Evolutionary conservation across 306 rosid genomes (phyloP), one percentile per base, ranked within the genome.

Genomic region (Corylus avellana): DNA sequence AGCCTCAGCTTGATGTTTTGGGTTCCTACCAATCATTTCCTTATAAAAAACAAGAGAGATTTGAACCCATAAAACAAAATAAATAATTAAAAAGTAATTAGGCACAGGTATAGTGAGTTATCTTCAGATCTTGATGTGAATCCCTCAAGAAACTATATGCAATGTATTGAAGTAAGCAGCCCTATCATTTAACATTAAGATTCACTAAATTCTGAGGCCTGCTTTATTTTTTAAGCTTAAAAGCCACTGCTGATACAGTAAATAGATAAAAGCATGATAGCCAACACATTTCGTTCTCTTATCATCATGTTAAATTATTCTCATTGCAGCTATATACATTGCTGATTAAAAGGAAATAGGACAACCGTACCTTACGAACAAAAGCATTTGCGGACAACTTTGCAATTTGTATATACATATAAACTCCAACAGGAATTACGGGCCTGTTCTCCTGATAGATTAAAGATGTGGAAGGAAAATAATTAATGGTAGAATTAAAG

Each of bases 351-450:
- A 39, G 14, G 39, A 47, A n/a, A 25, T 7, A 71, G 18, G 44
- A 71, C n/a, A 50, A 25, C 11, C 1, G 5, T 51, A 4, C 61
- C 99, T 93, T 90, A 1, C 78, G 80, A 80, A 79, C 90, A 86
- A 86, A 96, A 85, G 81, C 83, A 82, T 92, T 93, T 42, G 84
- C 81, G 16, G 94, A 89, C 74, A 88, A 83, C 90, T 82, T 96
- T 32, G 72, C 79, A 82, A 90, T 84, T 84, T 79, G 87, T 7
- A 84, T 59, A 13, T 92, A 77, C 50, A 86, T 55, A 78, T 78
- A 70, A 78, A 79, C 77, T 77, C 83, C 74, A 75, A 68, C 81
- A 75, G 88, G 88, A 81, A 85, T 87, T 71, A 69, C 85, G 62
- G 11, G 80, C 77, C 78, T 82, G 61, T 82, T 93, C 61, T 81